Evolutionary conservation across 371 early-diverging fungal species (phyloP).

Genomic region (Mortierella sp.): DNA sequence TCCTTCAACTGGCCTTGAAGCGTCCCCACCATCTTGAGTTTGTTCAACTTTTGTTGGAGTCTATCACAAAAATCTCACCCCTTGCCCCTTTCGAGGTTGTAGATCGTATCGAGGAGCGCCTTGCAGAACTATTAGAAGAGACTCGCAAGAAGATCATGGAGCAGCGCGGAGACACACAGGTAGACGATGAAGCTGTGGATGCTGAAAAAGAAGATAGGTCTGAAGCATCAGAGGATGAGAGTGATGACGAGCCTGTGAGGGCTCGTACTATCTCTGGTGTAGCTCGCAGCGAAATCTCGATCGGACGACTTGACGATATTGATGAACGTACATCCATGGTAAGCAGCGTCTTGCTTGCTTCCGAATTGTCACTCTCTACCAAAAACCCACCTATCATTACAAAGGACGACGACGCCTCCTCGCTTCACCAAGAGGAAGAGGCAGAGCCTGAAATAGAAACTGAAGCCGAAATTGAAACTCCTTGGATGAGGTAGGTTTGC

Average conservation of each 20-base stretch:
- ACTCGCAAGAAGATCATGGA: slow-evolving; percentile 55
- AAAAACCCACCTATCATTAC: slow-evolving; percentile 25
- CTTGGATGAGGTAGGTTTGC: slow-evolving; percentile 46
- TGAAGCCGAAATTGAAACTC: slow-evolving; percentile 32
- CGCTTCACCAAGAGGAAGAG: not conserved
- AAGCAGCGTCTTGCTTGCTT: slow-evolving; percentile 50
- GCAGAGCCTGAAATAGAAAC: slow-evolving; percentile 28
- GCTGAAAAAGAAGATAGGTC: slow-evolving; percentile 12
- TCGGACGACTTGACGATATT: slow-evolving; percentile 37
- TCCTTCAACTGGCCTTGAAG: slow-evolving; percentile 52
- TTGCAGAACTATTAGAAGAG: slow-evolving; percentile 52
- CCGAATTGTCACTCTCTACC: slow-evolving; percentile 33
- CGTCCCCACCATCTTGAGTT: slow-evolving; percentile 54
- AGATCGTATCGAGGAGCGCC: slow-evolving; percentile 55
- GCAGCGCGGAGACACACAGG: slow-evolving; percentile 36
- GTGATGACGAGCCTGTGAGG: slow-evolving; percentile 16
- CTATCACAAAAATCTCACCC: slow-evolving; percentile 50
- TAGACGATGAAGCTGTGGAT: slow-evolving; percentile 12
- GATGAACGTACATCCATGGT: slow-evolving; percentile 48
- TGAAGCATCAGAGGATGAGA: slow-evolving; percentile 8
- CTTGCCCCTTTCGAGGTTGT: slow-evolving; percentile 50
- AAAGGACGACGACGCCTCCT: slow-evolving; percentile 32
- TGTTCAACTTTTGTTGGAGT: slow-evolving; percentile 50
- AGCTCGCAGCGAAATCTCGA: slow-evolving; percentile 39
- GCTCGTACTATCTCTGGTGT: slow-evolving; percentile 27